Evolutionary conservation across 371 early-diverging fungal species (phyloP), one percentile per base, ranked within the genome.

Genomic region (Ordospora colligata): DNA sequence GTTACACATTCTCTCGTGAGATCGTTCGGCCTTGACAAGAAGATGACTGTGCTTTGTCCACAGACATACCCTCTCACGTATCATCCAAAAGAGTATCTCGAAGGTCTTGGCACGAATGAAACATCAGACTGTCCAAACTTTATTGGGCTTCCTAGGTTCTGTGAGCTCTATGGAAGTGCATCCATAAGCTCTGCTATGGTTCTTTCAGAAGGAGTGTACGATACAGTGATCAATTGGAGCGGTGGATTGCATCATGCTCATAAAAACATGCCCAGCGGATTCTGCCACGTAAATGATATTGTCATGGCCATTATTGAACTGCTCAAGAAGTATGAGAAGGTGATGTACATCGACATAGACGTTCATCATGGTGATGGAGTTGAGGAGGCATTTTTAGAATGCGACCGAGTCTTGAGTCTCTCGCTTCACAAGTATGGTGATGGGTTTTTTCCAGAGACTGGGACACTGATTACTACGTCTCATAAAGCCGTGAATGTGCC

Each of bases 341-440:
- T 94, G 0, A 83, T 94, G 9, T 94, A 94, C 78, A 88, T 94
- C 14, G 95, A 94, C 76, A 92, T 93, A 76, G 95, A 94, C 80
- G 89, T 93, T 69, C 95, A 94, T 83, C 95, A 94, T 77, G 95
- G 95, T 21, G 95, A 94, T 80, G 95, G 93, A 46, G 95, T 94
- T 2, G 93, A 85, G 75, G 86, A 94, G 82, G 94, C 94, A 8
- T 94, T 94, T 79, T 90, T 91, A 71, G 86, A 87, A 17, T 89
- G 90, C 6, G 91, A 93, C 74, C 87, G 93, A 49, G 94, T 93
- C 6, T 89, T 92, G 89, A 93, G 93, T 0, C 89, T 92, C 9
- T 90, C 90, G 1, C 90, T 93, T 76, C 95, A 94, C 84, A 93
- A 92, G 84, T 92, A 91, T 84, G 91, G 91, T 67, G 92, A 91